A percentile compares a stretch with the other conserved stretches of the same genome.
Conservation (phyloP, 2,329 filamentous ascomycete genomes). For the Colletotrichum zoysiae region DNA sequence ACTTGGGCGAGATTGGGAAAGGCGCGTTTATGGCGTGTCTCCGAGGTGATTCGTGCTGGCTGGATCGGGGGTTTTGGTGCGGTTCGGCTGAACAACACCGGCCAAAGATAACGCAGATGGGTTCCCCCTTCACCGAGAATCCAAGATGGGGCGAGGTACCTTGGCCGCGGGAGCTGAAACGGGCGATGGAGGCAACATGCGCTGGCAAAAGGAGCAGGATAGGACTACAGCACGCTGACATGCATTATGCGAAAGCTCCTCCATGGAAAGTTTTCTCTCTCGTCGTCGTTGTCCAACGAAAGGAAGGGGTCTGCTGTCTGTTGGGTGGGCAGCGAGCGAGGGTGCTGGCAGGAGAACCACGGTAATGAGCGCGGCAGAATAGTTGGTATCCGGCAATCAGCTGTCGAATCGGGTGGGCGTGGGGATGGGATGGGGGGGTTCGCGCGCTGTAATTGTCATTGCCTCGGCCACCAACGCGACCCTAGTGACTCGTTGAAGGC, state of each 20-base stretch:
- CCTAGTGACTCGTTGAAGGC: not conserved
- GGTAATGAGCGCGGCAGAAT: slow-evolving; percentile 10
- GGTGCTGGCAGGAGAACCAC: slow-evolving; percentile 22
- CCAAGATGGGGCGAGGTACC: slow-evolving; percentile 7
- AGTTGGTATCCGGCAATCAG: slow-evolving; percentile 35
- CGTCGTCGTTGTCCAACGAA: slow-evolving; percentile 17
- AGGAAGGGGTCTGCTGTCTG: not conserved
- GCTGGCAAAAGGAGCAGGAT: slow-evolving; percentile 25
- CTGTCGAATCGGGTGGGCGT: slow-evolving; percentile 9
- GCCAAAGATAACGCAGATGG: slow-evolving; percentile 33
- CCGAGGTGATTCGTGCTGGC: slow-evolving; percentile 31
- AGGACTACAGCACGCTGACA: slow-evolving; percentile 35
- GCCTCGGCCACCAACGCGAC: slow-evolving; percentile 36
- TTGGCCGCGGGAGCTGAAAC: slow-evolving; percentile 26
- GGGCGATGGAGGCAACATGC: slow-evolving; percentile 15
- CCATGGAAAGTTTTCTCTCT: slow-evolving; percentile 31
- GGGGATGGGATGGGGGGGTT: not conserved
- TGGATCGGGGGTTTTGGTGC: slow-evolving; percentile 26
- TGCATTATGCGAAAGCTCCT: slow-evolving; percentile 38
- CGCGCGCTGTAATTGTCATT: slow-evolving; percentile 32
- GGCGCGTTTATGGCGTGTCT: slow-evolving; percentile 30
- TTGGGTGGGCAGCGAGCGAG: slow-evolving; percentile 11
- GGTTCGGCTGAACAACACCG: slow-evolving; percentile 34
- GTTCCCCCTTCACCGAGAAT: slow-evolving; percentile 25
- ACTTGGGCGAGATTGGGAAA: slow-evolving; percentile 10